These are phyloP conservation scores for Pneumocystis oryctolagi DNA, from an alignment of 1,139 yeast genomes.

Conservation along the genomic window DNA sequence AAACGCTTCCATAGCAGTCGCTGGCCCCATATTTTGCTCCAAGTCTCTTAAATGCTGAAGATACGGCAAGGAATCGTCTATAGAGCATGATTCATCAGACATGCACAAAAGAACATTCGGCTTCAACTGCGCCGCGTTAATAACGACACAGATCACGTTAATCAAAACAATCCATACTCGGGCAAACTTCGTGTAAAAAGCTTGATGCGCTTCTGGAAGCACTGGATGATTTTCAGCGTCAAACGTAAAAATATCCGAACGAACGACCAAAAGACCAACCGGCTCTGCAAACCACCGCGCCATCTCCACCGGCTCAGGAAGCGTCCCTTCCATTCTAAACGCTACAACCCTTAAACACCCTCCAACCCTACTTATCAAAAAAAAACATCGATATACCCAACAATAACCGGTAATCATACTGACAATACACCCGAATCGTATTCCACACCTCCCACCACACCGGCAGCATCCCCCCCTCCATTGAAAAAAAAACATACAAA, in stretches of 20 bases:
- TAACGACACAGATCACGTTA: neutral
- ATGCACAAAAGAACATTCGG: slow-evolving; percentile 25
- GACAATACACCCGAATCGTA: slow-evolving; percentile 39
- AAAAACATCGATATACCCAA: too few species aligned
- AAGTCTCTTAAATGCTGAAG: slow-evolving; percentile 41
- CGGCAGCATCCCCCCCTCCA: slow-evolving; percentile 34
- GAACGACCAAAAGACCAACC: slow-evolving; percentile 38
- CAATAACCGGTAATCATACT: slow-evolving; percentile 36
- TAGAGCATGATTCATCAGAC: slow-evolving; percentile 17
- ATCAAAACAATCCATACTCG: neutral
- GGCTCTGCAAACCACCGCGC: slow-evolving; percentile 56
- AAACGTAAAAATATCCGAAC: slow-evolving; percentile 39
- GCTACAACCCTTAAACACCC: too few species aligned
- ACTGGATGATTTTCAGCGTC: slow-evolving; percentile 51
- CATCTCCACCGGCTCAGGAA: slow-evolving; percentile 35
- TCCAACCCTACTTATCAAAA: too few species aligned
- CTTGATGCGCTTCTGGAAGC: slow-evolving; percentile 40
- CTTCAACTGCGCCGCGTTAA: slow-evolving; percentile 14
- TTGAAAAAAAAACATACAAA: slow-evolving; percentile 31
- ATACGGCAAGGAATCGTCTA: slow-evolving; percentile 34
- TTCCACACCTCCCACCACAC: slow-evolving; percentile 64
- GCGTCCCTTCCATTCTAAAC: slow-evolving; percentile 37
- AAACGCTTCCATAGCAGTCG: slow-evolving; percentile 24
- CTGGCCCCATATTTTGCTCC: slow-evolving; percentile 25
- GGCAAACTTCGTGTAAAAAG: slow-evolving; percentile 17